phyloP scores from a whole-genome alignment of 2,329 filamentous ascomycete species.

The Nectriaceae sp. region DNA sequence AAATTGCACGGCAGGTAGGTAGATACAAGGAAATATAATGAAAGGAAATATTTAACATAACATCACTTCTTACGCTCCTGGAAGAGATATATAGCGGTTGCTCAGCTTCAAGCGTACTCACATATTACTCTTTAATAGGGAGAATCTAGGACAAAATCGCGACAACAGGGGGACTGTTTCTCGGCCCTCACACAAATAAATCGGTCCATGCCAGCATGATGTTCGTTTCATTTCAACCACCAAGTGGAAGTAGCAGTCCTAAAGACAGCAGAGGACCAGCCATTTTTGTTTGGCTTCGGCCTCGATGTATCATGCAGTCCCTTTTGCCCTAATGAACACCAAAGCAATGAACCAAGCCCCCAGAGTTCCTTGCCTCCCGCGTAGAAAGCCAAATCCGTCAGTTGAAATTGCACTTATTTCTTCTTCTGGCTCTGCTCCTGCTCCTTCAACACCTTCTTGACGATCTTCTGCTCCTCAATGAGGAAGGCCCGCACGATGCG shows the following conservation, averaged over 20 bases:
- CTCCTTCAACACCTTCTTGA: conserved; percentile 99
- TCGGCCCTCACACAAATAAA: conserved; percentile 17
- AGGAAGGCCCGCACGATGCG: conserved; percentile 97
- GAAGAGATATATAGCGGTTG: too few species aligned
- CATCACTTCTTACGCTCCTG: too few species aligned
- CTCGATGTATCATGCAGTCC: conserved; percentile 50
- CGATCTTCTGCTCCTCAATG: conserved; percentile 99
- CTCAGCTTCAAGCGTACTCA: too few species aligned
- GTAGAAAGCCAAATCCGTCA: conserved; percentile 32
- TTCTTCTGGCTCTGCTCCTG: conserved; percentile 75
- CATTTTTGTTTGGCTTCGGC: conserved; percentile 35
- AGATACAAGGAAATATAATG: too few species aligned
- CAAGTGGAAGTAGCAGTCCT: conserved; percentile 45
- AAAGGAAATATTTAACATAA: too few species aligned
- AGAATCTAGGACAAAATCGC: too few species aligned
- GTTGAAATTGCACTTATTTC: conserved; percentile 59
- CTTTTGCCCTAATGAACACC: conserved; percentile 55
- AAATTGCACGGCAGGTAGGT: too few species aligned
- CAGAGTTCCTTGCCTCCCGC: conserved; percentile 38
- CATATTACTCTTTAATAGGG: too few species aligned
- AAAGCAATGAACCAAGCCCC: conserved; percentile 51
- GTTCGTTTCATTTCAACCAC: conserved; percentile 48
- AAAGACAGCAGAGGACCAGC: conserved; percentile 49
- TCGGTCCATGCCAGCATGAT: conserved; percentile 37
- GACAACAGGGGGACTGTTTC: too few species aligned